Base-by-base conservation (phyloP, 1,139 yeast species). In the Groenewaldozyma sp. region DNA sequence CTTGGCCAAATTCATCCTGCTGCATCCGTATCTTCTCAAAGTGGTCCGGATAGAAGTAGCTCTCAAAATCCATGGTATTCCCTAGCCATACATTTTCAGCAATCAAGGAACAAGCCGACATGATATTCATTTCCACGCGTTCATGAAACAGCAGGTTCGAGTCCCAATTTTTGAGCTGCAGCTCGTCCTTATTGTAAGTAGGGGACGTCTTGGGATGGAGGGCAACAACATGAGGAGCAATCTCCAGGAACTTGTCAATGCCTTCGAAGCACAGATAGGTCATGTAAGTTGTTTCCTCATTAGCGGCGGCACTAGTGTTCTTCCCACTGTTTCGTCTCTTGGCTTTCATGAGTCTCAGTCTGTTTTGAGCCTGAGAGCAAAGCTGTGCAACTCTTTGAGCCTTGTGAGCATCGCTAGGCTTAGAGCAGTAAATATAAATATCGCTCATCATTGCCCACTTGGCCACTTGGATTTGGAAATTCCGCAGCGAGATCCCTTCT, bases 91-190 rank as follows among this genome's bases (percentile, higher is more conserved):
- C 74, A 34, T 73, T 68, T 1, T 64, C 59, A 13, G 64, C 60
- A 2, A 82, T 63, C 14, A 66, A 68, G 0, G 93, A 73, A 0
- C 95, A 94, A 2, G 84, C 68, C 0, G 95, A 80, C 91, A 88
- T 82, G 54, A 75, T 74, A 2, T 86, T 68, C 45, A 87, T 80
- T 58, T 87, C 95, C 9, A 82, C 67, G 45, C 82, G 76, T 56
- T 88, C 97, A 51, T 82, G 77, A 42, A 77, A 70, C 28, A 73
- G 67, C 53, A 80, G 78, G 52, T 84, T 83, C 26, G 75, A 67
- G 51, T 81, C 87, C 93, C 94, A 82, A 49, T 76, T 71, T 44
- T 70, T 67, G 31, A 59, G 53, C 18, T 52, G 42, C 27, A 55
- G 43, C 33, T 54, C 59, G 36, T 55, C 57, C 6, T 31, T n/a